These are phyloP conservation scores for Medicago ruthenica DNA, from an alignment of 306 rosid genomes.

Conservation along the genomic window DNA sequence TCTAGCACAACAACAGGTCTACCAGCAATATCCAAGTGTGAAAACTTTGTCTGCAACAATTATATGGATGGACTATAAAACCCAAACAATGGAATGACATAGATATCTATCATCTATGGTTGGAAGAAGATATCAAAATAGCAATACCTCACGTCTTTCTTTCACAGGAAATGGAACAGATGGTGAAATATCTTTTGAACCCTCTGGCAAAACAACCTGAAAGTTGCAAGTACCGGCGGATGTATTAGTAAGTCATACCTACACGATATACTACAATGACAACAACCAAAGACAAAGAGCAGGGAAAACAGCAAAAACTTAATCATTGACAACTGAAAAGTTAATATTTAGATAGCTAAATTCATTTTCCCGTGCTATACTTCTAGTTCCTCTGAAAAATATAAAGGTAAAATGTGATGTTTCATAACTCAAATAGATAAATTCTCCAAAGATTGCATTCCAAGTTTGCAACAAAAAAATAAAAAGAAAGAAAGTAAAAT, in stretches of 20 bases:
- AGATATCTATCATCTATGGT: slow-evolving; percentile 8
- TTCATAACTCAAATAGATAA: slow-evolving; percentile 22
- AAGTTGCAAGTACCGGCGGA: slow-evolving; percentile 42
- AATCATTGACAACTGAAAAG: slow-evolving; percentile 20
- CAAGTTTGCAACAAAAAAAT: slow-evolving; percentile 32
- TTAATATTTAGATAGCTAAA: slow-evolving; percentile 19
- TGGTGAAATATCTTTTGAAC: slow-evolving; percentile 74
- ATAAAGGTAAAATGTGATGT: slow-evolving; percentile 27
- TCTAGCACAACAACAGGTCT: slow-evolving; percentile 91
- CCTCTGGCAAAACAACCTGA: slow-evolving; percentile 99
- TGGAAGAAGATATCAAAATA: slow-evolving; percentile 13
- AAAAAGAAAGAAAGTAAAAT: neutral
- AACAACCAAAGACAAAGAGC: slow-evolving; percentile 20
- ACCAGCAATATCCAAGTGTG: slow-evolving; percentile 94
- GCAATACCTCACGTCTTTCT: slow-evolving; percentile 76
- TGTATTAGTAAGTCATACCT: slow-evolving; percentile 33
- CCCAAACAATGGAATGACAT: slow-evolving; percentile 36
- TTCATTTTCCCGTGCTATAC: neutral
- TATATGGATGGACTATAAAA: slow-evolving; percentile 36
- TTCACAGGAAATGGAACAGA: slow-evolving; percentile 82
- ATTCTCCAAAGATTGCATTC: slow-evolving; percentile 17
- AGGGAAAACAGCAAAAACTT: slow-evolving; percentile 16
- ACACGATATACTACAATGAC: slow-evolving; percentile 4
- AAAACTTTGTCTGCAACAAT: slow-evolving; percentile 80
- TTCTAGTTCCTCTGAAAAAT: slow-evolving; percentile 5